These are phyloP conservation scores for Phytophthora nicotianae DNA, from an alignment of 352 stramenopile genomes.

Conservation along the genomic window DNA sequence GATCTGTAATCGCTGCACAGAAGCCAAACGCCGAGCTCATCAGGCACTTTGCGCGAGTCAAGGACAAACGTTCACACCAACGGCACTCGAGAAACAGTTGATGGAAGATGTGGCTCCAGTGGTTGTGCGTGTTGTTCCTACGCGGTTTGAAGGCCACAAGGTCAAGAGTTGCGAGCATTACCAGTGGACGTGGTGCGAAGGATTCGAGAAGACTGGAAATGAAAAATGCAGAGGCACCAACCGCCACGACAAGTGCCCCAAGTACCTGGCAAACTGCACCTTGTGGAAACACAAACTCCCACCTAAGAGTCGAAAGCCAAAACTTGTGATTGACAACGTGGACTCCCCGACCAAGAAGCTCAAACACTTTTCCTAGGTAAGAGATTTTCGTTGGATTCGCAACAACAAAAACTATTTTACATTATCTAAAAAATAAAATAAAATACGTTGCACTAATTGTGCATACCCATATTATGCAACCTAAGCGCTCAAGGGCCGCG, in stretches of 20 bases:
- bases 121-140: slow-evolving; percentile 77
- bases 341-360: slow-evolving; percentile 87
- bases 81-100: slow-evolving; percentile 62
- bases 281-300: slow-evolving; percentile 88
- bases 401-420: not conserved
- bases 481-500: slow-evolving; percentile 30
- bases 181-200: slow-evolving; percentile 89
- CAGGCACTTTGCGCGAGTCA: slow-evolving; percentile 62
- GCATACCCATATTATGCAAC: slow-evolving; percentile 1
- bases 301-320: slow-evolving; percentile 84
- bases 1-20: slow-evolving; percentile 87
- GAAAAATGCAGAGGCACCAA: slow-evolving; percentile 87
- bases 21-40: slow-evolving; percentile 71
- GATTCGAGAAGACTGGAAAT: slow-evolving; percentile 83
- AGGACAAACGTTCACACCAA: slow-evolving; percentile 50
- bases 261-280: slow-evolving; percentile 87
- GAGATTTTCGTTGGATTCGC: slow-evolving; percentile 1
- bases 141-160: slow-evolving; percentile 72
- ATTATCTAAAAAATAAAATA: slow-evolving; percentile 7
- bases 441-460: slow-evolving; percentile 1
- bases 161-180: slow-evolving; percentile 88
- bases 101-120: slow-evolving; percentile 83
- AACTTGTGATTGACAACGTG: slow-evolving; percentile 64
- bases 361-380: slow-evolving; percentile 70
- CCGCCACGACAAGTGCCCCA: slow-evolving; percentile 85